Base-by-base conservation (phyloP, 768 basidiomycete genomes). In the Roridomyces roridus region DNA sequence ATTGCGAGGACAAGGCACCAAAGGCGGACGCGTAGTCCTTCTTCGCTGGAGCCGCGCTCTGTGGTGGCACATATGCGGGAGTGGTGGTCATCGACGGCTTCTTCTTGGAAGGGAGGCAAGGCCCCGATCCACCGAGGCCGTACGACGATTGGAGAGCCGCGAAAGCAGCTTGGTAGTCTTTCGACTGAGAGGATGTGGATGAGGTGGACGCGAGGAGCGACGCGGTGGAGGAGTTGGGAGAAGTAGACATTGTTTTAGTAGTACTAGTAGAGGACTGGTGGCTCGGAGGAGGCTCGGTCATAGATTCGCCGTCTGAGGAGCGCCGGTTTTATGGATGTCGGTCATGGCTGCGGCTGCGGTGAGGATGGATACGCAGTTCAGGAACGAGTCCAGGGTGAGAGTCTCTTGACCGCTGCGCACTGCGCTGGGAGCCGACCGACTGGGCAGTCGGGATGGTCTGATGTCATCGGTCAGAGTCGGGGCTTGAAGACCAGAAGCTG, bases 1-100 rank as follows among this genome's bases (percentile, higher is more conserved):
- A 56, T 14, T 44, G 24, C 8, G 55, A 44, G 0, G 46, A 50
- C 20, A 56, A 18, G 3, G 46, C 25, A 36, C 55, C 47, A n/a
- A 56, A 50, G 15, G 55, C 55, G 15, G 47, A 49, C 26, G 37
- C 41, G 36, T 56, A 56, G 47, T n/a, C n/a, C n/a, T 44, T 21
- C 28, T 44, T 29, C 34, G 25, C 10, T n/a, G 35, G 3, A 5
- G n/a, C n/a, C n/a, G n/a, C n/a, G n/a, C 9, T 18, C 36, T 28
- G 29, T 1, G 5, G 35, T 2, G n/a, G 2, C 5, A 28, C 17
- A 40, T 17, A 10, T 12, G 17, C 4, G n/a, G 26, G 11, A 17
- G 26, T 49, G 9, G n/a, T n/a, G n/a, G 39, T 7, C 7, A 35
- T 44, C 1, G 47, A 25, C 21, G 2, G 20, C 17, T 26, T 26